phyloP scores from a whole-genome alignment of 768 basidiomycete species.

The Termitomyces sp. region DNA sequence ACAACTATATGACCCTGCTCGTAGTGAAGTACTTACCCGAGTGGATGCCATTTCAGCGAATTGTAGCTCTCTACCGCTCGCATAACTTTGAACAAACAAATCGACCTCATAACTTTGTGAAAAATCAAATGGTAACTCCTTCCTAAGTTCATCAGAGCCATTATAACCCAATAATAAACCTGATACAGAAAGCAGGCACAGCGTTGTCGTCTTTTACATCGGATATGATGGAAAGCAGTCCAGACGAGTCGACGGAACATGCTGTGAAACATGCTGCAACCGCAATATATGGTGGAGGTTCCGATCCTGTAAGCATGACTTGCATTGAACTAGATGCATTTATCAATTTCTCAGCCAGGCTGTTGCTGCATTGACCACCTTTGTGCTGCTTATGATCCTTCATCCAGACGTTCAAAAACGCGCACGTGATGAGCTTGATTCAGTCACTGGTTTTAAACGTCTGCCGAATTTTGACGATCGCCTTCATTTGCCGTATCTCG shows the following conservation, averaged over 20 bases:
- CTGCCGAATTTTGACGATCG: constrained; percentile 25
- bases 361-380: constrained; percentile 20
- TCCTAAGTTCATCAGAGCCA: constrained; percentile 17
- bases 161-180: not conserved
- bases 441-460: constrained; percentile 21
- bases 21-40: constrained; percentile 35
- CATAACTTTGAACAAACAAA: constrained; percentile 26
- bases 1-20: not conserved
- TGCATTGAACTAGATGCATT: not conserved
- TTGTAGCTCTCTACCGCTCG: constrained; percentile 25
- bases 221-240: constrained; percentile 26
- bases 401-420: constrained; percentile 22
- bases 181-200: constrained; percentile 27
- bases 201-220: constrained; percentile 35
- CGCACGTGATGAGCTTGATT: constrained; percentile 29
- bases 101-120: constrained; percentile 32
- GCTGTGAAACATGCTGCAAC: constrained; percentile 32
- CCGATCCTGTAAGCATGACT: constrained; percentile 28
- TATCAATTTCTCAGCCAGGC: constrained; percentile 3
- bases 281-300: constrained; percentile 21
- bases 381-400: constrained; percentile 25
- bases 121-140: constrained; percentile 18
- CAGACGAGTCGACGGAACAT: constrained; percentile 30
- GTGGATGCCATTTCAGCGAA: constrained; percentile 39
- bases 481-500: constrained; percentile 21